A percentile compares a stretch with the other conserved stretches of the same genome.
phyloP scores from a whole-genome alignment of 495 filamentous ascomycete species.

The Penicillium waksmanii region DNA sequence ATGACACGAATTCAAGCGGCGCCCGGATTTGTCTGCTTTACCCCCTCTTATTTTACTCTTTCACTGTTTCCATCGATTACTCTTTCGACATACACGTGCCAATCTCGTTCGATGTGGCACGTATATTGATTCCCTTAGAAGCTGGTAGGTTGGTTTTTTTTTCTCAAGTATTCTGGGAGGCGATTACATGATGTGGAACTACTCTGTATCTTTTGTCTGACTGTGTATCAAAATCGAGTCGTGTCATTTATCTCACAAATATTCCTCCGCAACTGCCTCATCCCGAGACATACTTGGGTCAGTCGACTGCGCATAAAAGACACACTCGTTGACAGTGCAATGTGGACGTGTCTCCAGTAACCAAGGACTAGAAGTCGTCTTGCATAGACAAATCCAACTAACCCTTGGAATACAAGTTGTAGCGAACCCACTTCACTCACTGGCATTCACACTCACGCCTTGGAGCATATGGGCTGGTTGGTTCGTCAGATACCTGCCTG shows the following conservation, averaged over 20 bases:
- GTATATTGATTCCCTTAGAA: background rate
- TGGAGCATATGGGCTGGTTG: too few relatives aligned
- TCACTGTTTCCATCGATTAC: too few relatives aligned
- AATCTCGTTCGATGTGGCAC: background rate
- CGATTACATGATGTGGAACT: background rate
- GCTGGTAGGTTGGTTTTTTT: background rate
- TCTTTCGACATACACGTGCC: too few relatives aligned
- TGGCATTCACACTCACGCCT: too few relatives aligned
- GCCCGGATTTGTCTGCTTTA: conserved; percentile 1
- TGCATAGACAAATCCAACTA: background rate
- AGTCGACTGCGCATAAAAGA: background rate
- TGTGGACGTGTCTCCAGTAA: too few relatives aligned
- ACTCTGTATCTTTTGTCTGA: background rate
- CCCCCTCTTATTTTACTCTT: background rate
- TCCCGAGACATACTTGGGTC: too few relatives aligned
- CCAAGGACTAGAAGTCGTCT: too few relatives aligned
- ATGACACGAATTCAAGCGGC: conserved; percentile 3
- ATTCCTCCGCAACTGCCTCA: background rate
- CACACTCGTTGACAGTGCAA: background rate
- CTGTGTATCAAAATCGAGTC: background rate
- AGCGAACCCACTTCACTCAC: too few relatives aligned
- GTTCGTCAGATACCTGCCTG: too few relatives aligned
- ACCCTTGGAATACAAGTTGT: background rate
- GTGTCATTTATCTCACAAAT: background rate
- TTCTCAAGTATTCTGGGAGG: too few relatives aligned